A percentile compares a stretch with the other conserved stretches of the same genome.
These are phyloP conservation scores for Marasmius tenuissimus DNA, from an alignment of 1,284 basidiomycete species.

Conservation along the genomic window DNA sequence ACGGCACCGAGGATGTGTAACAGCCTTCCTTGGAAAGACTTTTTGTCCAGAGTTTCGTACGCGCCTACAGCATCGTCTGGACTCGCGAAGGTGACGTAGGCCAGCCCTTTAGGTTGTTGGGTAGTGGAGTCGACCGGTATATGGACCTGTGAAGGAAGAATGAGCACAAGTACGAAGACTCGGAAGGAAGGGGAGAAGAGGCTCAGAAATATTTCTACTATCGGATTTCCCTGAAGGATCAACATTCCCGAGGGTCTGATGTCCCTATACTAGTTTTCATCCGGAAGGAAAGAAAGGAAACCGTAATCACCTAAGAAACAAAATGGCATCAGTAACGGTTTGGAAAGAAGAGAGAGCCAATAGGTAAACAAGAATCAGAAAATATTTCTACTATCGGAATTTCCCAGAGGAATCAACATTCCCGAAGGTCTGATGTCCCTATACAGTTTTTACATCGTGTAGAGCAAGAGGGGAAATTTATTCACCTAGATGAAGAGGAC, in stretches of 20 bases:
- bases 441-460: constrained; percentile 29
- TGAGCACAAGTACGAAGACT: background rate
- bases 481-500: constrained; percentile 21
- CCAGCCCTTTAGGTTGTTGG: constrained; percentile 79
- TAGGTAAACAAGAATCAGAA: constrained; percentile 24
- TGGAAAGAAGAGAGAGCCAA: constrained; percentile 7
- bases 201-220: constrained; percentile 46
- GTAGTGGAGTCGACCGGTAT: constrained; percentile 73
- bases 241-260: constrained; percentile 41
- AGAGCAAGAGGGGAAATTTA: constrained; percentile 7
- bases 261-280: constrained; percentile 37
- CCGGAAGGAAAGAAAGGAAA: constrained; percentile 15
- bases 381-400: constrained; percentile 41
- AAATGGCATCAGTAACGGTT: constrained; percentile 8
- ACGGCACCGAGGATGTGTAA: constrained; percentile 89
- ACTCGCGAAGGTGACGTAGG: constrained; percentile 78
- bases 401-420: constrained; percentile 39
- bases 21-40: constrained; percentile 89
- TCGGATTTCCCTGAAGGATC: constrained; percentile 38
- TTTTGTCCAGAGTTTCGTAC: constrained; percentile 79
- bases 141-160: constrained; percentile 60
- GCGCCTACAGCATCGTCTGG: constrained; percentile 74
- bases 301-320: constrained; percentile 23
- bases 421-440: constrained; percentile 40
- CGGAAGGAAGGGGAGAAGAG: constrained; percentile 4